Percentiles rank a stretch among this genome's conserved stretches.
phyloP scores from a whole-genome alignment of 2,329 filamentous ascomycete genomes.

The Ascochyta rabiei region DNA sequence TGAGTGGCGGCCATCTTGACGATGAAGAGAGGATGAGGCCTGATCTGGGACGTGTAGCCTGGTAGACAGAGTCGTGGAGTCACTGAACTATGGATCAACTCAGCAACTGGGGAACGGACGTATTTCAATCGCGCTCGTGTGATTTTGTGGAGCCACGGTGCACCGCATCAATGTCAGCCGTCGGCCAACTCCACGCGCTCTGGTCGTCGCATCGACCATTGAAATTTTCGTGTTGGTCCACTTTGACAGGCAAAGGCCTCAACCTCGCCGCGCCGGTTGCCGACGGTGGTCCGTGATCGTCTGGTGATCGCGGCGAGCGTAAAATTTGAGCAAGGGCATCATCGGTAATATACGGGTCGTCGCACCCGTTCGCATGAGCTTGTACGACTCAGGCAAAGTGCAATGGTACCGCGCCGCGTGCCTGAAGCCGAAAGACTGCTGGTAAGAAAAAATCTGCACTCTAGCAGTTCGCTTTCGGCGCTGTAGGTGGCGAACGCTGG shows the following conservation, averaged over 20 bases:
- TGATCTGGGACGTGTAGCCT: slow-evolving; percentile 19
- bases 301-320: slow-evolving; percentile 26
- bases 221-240: slow-evolving; percentile 45
- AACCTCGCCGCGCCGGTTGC: slow-evolving; percentile 25
- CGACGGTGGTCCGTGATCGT: slow-evolving; percentile 25
- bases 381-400: slow-evolving; percentile 8
- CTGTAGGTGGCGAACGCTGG: slow-evolving; percentile 22
- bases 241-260: slow-evolving; percentile 24
- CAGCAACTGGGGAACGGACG: slow-evolving; percentile 19
- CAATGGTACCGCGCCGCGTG: slow-evolving; percentile 21
- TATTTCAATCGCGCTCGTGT: slow-evolving; percentile 33
- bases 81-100: slow-evolving; percentile 23
- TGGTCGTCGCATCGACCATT: slow-evolving; percentile 29
- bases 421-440: slow-evolving; percentile 12
- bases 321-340: slow-evolving; percentile 31
- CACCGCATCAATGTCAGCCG: slow-evolving; percentile 27
- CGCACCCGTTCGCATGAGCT: slow-evolving; percentile 20
- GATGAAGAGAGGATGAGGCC: slow-evolving; percentile 14
- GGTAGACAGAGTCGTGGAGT: slow-evolving; percentile 17
- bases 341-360: slow-evolving; percentile 34
- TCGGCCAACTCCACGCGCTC: slow-evolving; percentile 35
- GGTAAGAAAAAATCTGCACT: slow-evolving; percentile 36
- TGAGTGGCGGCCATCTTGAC: slow-evolving; percentile 31
- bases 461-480: slow-evolving; percentile 21
- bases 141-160: slow-evolving; percentile 26